Conservation (phyloP, 2,329 filamentous ascomycete genomes). For the Sporothrix sp. region DNA sequence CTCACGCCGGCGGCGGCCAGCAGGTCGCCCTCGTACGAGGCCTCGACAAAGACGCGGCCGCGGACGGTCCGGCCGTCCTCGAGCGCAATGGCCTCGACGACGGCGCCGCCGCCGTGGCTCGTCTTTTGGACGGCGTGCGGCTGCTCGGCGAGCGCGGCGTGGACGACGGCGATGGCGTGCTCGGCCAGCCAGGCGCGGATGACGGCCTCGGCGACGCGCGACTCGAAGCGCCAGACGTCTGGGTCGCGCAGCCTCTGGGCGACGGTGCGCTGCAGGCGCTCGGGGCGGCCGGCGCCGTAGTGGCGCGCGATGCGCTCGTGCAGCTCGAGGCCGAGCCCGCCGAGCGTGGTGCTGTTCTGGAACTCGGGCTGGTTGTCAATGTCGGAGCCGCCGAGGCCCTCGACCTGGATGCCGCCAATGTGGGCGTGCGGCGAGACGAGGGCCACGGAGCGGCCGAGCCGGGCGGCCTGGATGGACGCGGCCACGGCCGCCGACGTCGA, state of each 20-base stretch:
- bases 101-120: not conserved
- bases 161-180: not conserved
- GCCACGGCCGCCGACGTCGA: constrained; percentile 6
- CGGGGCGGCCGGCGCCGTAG: not conserved
- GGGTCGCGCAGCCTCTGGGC: constrained; percentile 16
- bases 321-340: not conserved
- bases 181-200: not conserved
- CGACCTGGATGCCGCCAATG: constrained; percentile 7
- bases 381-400: constrained; percentile 5
- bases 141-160: not conserved
- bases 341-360: constrained; percentile 7
- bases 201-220: not conserved
- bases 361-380: constrained; percentile 10
- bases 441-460: not conserved
- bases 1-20: not conserved
- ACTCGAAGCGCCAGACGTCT: constrained; percentile 7
- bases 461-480: constrained; percentile 4
- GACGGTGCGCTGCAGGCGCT: not conserved
- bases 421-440: constrained; percentile 1
- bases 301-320: constrained; percentile 1
- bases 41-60: not conserved
- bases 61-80: not conserved
- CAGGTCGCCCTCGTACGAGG: constrained; percentile 1
- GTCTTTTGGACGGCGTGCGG: not conserved
- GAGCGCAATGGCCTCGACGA: not conserved